Evolutionary conservation across 192 early-diverging fungal species (phyloP), one percentile per base, ranked within the genome.

Genomic region (Podochytrium sp.): DNA sequence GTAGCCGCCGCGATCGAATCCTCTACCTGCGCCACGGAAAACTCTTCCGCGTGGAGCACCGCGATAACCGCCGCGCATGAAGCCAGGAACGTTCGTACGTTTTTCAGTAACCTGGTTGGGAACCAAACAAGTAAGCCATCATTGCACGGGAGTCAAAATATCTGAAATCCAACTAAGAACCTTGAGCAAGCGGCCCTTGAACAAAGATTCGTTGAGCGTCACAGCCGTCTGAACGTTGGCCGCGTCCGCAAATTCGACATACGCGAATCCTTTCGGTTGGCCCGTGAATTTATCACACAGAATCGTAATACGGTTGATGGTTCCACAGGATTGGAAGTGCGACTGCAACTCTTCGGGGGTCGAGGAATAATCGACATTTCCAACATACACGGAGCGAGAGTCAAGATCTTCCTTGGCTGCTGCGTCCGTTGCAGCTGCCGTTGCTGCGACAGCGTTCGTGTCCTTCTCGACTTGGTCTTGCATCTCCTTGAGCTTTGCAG

Each of bases 271-370:
- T 62, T 80, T 80, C 12, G 79, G 81, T 71, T 83, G 81, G 18
- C 95, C 95, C 25, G 95, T 97, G 74, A 83, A 93, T 78, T 95
- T 96, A 83, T 99, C 92, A 74, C 95, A 96, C 47, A 96, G 78
- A 68, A 98, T 98, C 14, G 96, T 99, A 7, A 98, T 94, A 30
- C 98, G 88, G 78, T 97, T 99, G 78, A 99, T 97, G 23, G 91
- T 91, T 23, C 98, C 96, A 79, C 96, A 97, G 6, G 93, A 86
- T 80, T 95, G 91, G 71, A 99, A 99, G 74, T 96, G 95, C 37
- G 89, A 90, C 78, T 98, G 95, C 37, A 99, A 85, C 69, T 98
- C 94, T 73, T 98, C 96, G 20, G 97, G 96, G 59, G 95, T 95
- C 30, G 94, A 84, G 43, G 81, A 84, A 83, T 98, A 99, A 79